These are phyloP conservation scores for Wallacemonas rigidus DNA, from an alignment of 208 protist species.

Conservation along the genomic window DNA sequence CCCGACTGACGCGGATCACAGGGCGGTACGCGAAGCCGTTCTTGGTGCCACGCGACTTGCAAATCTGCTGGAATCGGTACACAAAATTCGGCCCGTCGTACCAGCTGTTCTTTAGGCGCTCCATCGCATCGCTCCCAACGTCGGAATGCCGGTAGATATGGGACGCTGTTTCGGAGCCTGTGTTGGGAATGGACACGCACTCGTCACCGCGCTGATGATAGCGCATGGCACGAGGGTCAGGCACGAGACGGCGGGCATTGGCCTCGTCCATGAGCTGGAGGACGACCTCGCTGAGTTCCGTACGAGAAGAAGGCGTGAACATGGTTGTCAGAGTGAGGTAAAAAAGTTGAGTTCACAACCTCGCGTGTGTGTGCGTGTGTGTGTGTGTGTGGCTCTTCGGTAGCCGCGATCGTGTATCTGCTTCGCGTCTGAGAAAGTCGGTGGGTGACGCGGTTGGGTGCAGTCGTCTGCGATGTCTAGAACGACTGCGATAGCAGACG, in stretches of 20 bases:
- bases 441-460: too few relatives aligned
- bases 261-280: conserved; percentile 32
- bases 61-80: conserved; percentile 25
- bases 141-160: conserved; percentile 22
- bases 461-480: too few relatives aligned
- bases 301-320: conserved; percentile 11
- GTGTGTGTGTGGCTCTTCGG: not conserved
- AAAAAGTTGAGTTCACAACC: too few relatives aligned
- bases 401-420: not conserved
- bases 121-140: conserved; percentile 13
- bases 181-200: conserved; percentile 18
- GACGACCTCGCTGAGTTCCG: conserved; percentile 19
- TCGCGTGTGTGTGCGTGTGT: too few relatives aligned
- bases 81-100: conserved; percentile 30
- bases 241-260: conserved; percentile 26
- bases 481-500: too few relatives aligned
- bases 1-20: conserved; percentile 21
- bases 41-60: conserved; percentile 11
- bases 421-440: too few relatives aligned
- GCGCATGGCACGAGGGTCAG: conserved; percentile 20
- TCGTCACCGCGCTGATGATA: conserved; percentile 23
- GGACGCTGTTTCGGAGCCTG: conserved; percentile 13
- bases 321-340: not conserved
- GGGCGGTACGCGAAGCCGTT: conserved; percentile 38
- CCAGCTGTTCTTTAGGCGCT: conserved; percentile 22